Evolutionary conservation across 176 grass and related monocot genomes (phyloP).

Genomic region (Eragrostis curvula): DNA sequence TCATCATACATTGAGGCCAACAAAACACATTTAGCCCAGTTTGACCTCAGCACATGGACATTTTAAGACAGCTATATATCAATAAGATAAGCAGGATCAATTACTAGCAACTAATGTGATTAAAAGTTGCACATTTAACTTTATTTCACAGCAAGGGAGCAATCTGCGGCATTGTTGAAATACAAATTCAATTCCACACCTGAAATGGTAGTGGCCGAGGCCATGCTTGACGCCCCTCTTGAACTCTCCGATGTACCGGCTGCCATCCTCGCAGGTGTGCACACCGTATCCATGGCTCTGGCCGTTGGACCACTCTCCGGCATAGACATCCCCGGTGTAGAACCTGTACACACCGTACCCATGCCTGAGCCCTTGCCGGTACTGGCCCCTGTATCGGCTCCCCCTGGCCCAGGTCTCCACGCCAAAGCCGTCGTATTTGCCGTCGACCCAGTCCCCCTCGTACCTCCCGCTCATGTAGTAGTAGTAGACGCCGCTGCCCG

Average conservation of each 20-base stretch:
- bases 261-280: slow-evolving; percentile 97
- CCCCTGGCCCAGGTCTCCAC: slow-evolving; percentile 99
- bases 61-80: slow-evolving; percentile 6
- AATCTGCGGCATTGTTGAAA: slow-evolving; percentile 30
- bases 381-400: slow-evolving; percentile 92
- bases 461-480: slow-evolving; percentile 99
- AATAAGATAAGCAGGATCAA: not conserved
- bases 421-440: slow-evolving; percentile 90
- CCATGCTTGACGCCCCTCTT: slow-evolving; percentile 98
- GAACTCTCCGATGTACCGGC: slow-evolving; percentile 94
- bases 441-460: slow-evolving; percentile 91
- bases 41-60: slow-evolving; percentile 10
- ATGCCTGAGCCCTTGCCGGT: slow-evolving; percentile 87
- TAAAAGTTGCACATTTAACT: slow-evolving; percentile 2
- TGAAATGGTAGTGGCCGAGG: slow-evolving; percentile 99
- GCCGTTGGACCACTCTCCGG: slow-evolving; percentile 96
- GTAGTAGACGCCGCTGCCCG: slow-evolving; percentile 94
- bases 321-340: slow-evolving; percentile 94
- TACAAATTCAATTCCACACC: slow-evolving; percentile 46
- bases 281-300: slow-evolving; percentile 93
- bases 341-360: slow-evolving; percentile 95
- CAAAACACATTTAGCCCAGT: not conserved
- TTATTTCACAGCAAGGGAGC: slow-evolving; percentile 4
- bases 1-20: not conserved
- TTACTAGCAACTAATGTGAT: slow-evolving; percentile 2